These are phyloP conservation scores for Apiotrichum porosum DNA, from an alignment of 1,284 basidiomycete species.

Conservation along the genomic window DNA sequence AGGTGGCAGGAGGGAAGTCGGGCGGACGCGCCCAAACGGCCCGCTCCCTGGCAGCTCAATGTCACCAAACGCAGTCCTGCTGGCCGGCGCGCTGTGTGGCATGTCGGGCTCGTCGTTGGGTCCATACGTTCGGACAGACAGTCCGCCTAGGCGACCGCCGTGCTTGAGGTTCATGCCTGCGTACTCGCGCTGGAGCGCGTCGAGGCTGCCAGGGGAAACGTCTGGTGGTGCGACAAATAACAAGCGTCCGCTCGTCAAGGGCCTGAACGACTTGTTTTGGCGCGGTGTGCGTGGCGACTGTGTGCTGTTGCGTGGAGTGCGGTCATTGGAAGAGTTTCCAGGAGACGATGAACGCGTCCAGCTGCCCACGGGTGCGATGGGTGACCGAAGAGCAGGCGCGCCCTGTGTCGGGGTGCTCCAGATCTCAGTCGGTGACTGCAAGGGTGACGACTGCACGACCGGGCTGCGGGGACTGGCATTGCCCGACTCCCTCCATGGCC, in stretches of 20 bases:
- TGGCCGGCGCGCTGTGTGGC: constrained; percentile 14
- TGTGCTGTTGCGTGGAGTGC: constrained; percentile 10
- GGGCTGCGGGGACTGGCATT: background rate
- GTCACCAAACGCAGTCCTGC: constrained; percentile 11
- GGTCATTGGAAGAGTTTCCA: background rate
- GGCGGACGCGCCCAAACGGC: background rate
- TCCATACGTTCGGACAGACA: no score
- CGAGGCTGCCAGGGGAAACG: constrained; percentile 10
- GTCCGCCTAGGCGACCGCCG: background rate
- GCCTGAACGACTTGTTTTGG: background rate
- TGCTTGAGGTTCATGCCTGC: no score
- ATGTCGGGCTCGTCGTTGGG: constrained; percentile 5
- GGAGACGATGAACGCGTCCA: background rate
- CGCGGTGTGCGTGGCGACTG: background rate
- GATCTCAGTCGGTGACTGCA: background rate
- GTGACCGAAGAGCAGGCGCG: no score
- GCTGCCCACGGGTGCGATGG: background rate
- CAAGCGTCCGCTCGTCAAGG: constrained; percentile 1
- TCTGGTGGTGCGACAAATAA: constrained; percentile 19
- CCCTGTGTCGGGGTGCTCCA: constrained; percentile 9
- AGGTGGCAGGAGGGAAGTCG: constrained; percentile 5
- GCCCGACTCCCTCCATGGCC: constrained; percentile 6
- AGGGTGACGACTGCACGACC: background rate
- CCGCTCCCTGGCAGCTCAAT: background rate
- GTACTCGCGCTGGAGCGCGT: constrained; percentile 14